Evolutionary conservation across 2,329 filamentous ascomycete genomes (phyloP), one percentile per base, ranked within the genome.

Genomic region (Aureobasidium subglaciale): DNA sequence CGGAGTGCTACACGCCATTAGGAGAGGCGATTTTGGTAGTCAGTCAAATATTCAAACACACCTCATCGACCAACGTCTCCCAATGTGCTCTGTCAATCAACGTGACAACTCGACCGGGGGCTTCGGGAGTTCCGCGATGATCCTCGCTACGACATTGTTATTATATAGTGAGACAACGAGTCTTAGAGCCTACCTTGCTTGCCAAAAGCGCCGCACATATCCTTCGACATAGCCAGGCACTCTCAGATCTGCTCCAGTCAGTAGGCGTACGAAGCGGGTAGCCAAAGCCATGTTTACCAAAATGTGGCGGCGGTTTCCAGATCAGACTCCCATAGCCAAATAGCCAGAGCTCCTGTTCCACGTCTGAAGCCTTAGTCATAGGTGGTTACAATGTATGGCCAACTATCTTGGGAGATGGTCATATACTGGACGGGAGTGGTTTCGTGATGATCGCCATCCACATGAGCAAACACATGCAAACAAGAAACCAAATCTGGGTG

Each of bases 291-390:
- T 25, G 10, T 70, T 60, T 85, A 96, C 92, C 92, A 69, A 87
- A 96, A 69, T 96, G 88, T 62, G 93, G 93, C 59, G 93, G 93
- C 56, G 93, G 92, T 71, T 97, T 99, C 91, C 91, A 99, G 65
- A 99, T 96, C 69, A 99, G 75, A 70, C 90, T 96, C 74, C 92
- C 93, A 68, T 97, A 99, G 59, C 93, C 93, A 71, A 96, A 97
- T 42, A 99, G 78, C 93, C 93, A 99, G 65, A 97, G 90, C 67
- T 95, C 67, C 40, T 60, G 60, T 7, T 55, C 49, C 13, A 24
- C 25, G 5, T 41, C 35, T 10, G 48, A 52, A 30, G 35, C 13
- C 48, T 40, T 52, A 22, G 8, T 16, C 11, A n/a, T 25, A 25
- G 5, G 9, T 7, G 40, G n/a, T 18, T 29, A 25, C 11, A 25